These are phyloP conservation scores for Balamuthia mandrillaris DNA, from an alignment of 208 protist species.

Conservation along the genomic window DNA sequence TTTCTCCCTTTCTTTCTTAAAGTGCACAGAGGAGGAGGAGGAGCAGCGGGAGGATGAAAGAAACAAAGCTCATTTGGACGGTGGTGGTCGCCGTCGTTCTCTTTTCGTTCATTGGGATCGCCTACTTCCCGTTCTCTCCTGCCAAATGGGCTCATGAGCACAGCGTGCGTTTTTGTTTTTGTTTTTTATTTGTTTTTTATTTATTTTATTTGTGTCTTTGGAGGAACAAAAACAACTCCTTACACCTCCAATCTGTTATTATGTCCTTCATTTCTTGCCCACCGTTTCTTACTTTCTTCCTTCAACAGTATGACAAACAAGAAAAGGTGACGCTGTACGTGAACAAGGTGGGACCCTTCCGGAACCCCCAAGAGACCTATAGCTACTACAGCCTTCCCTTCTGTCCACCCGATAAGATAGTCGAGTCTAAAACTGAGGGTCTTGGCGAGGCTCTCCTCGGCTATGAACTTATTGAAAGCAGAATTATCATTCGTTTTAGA, in stretches of 20 bases:
- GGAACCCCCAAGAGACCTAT: constrained; percentile 93
- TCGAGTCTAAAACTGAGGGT: constrained; percentile 34
- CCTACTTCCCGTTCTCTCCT: constrained; percentile 2
- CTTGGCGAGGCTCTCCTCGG: constrained; percentile 47
- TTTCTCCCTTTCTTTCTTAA: no score
- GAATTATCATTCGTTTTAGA: constrained; percentile 33
- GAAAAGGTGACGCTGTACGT: constrained; percentile 79
- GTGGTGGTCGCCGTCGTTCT: constrained; percentile 1
- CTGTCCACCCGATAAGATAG: constrained; percentile 62
- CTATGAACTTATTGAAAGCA: constrained; percentile 44
- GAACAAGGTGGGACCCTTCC: constrained; percentile 88
- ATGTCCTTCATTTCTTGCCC: neutral
- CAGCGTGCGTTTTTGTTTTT: neutral
- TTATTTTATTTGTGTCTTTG: neutral
- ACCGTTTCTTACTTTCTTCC: neutral
- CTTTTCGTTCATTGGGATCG: neutral
- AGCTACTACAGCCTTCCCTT: constrained; percentile 79
- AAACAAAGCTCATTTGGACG: constrained; percentile 12
- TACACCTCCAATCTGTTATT: neutral
- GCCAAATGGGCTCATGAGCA: constrained; percentile 11
- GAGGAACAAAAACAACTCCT: neutral
- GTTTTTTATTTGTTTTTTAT: neutral
- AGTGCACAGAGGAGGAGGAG: no score
- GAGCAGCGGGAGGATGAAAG: constrained; percentile 1
- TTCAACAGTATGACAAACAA: constrained; percentile 61